phyloP scores from a whole-genome alignment of 176 grass and related monocot species.

The Elymus sibiricus region DNA sequence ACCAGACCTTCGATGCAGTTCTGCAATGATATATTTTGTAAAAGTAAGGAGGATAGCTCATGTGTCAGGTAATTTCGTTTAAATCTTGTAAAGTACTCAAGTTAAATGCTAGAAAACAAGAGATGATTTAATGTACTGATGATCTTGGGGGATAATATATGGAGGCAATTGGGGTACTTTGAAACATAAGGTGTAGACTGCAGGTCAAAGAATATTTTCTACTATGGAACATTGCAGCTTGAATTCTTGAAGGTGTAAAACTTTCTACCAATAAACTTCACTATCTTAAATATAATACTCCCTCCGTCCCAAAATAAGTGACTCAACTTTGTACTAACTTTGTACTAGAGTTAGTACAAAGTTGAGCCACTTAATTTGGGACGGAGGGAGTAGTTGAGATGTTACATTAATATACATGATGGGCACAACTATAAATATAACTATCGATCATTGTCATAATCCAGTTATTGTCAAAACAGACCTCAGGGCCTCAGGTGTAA shows the following conservation, averaged over 20 bases:
- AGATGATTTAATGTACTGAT: not conserved
- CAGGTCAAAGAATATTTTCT: constrained; percentile 1
- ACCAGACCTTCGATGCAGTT: constrained; percentile 84
- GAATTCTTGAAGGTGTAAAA: not conserved
- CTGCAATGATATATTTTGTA: constrained; percentile 38
- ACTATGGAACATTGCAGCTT: not conserved
- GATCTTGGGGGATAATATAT: not conserved
- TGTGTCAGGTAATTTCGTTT: not conserved
- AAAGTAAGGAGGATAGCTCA: not conserved
- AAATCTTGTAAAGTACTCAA: not conserved
- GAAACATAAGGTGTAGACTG: not conserved
- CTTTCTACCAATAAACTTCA: not conserved
- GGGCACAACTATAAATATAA: not conserved
- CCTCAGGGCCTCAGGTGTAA: not conserved
- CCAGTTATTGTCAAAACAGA: not conserved
- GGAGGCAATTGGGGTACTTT: not conserved
- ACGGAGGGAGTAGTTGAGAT: too few species aligned
- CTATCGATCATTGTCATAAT: not conserved
- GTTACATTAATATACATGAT: not conserved
- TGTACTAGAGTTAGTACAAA: too few species aligned
- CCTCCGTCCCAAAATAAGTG: too few species aligned
- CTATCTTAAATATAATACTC: not conserved
- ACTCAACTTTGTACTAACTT: too few species aligned
- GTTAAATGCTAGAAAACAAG: not conserved
- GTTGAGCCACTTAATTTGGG: too few species aligned